These are phyloP conservation scores for Solanum tarapatanum DNA, from an alignment of 257 asterid species.

Conservation along the genomic window DNA sequence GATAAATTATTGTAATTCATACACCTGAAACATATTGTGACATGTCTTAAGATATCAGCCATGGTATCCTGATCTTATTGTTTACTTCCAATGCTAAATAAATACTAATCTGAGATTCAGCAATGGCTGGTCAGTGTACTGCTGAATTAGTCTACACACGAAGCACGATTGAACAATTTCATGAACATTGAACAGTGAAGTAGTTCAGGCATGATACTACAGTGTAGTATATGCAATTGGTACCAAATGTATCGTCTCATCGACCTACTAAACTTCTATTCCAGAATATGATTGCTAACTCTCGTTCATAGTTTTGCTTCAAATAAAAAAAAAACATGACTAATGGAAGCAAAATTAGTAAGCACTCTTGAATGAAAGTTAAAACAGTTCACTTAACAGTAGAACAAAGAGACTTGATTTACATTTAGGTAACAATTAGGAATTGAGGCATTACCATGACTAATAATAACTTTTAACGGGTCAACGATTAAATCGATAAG, in stretches of 20 bases:
- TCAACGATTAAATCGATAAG: neutral
- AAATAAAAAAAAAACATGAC: neutral
- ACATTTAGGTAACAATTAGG: neutral
- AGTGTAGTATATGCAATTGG: neutral
- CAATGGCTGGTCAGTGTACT: neutral
- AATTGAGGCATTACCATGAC: neutral
- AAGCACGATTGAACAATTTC: neutral
- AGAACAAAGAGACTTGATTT: neutral
- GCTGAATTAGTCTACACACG: neutral
- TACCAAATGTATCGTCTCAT: neutral
- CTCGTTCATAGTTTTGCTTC: neutral
- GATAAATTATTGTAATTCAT: neutral
- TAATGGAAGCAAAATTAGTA: neutral
- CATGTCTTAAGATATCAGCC: neutral
- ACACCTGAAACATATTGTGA: neutral
- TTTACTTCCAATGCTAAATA: neutral
- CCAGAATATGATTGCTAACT: neutral
- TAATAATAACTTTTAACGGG: neutral
- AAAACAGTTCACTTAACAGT: neutral
- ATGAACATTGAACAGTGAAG: neutral
- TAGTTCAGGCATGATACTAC: neutral
- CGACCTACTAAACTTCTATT: neutral
- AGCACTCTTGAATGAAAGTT: neutral
- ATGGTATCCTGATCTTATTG: neutral
- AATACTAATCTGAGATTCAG: neutral